Conservation (phyloP, 495 filamentous ascomycete species). For the Astrocystis sublimbata region DNA sequence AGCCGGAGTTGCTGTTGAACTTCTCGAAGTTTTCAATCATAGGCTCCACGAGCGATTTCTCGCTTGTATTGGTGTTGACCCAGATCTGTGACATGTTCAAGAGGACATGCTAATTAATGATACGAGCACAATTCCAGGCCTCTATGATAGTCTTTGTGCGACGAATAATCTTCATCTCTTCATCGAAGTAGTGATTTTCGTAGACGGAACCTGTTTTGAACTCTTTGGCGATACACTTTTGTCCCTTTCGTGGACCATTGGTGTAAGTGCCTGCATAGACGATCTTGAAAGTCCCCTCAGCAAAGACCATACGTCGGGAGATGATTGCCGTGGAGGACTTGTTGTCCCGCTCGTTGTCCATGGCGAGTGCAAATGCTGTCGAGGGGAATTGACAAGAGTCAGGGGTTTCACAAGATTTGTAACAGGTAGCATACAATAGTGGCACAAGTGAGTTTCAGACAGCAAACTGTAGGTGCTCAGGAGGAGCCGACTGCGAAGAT, state of each 20-base stretch:
- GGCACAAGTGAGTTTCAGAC: too few relatives aligned
- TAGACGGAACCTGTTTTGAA: conserved; percentile 36
- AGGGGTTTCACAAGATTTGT: too few relatives aligned
- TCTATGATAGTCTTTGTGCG: conserved; percentile 38
- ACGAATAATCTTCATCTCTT: conserved; percentile 38
- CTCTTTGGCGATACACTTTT: conserved; percentile 40
- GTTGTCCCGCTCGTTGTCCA: too few relatives aligned
- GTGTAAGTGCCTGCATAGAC: conserved; percentile 36
- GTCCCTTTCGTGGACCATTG: conserved; percentile 21
- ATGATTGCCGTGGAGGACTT: too few relatives aligned
- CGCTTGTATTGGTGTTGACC: conserved; percentile 21
- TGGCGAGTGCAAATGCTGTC: too few relatives aligned
- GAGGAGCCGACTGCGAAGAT: too few relatives aligned
- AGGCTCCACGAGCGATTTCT: conserved; percentile 28
- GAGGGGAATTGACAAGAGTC: too few relatives aligned
- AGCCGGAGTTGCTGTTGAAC: conserved; percentile 47
- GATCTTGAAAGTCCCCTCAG: conserved; percentile 36
- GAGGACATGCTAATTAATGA: conserved; percentile 30
- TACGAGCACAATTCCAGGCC: conserved; percentile 34
- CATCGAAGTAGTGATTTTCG: conserved; percentile 33
- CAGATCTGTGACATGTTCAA: conserved; percentile 37
- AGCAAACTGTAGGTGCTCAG: too few relatives aligned
- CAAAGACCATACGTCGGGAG: too few relatives aligned
- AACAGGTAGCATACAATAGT: too few relatives aligned
- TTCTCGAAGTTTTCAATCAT: conserved; percentile 43